Evolutionary conservation across 176 grass and related monocot species (phyloP), one percentile per base, ranked within the genome.

Genomic region (Oryza rufipogon): DNA sequence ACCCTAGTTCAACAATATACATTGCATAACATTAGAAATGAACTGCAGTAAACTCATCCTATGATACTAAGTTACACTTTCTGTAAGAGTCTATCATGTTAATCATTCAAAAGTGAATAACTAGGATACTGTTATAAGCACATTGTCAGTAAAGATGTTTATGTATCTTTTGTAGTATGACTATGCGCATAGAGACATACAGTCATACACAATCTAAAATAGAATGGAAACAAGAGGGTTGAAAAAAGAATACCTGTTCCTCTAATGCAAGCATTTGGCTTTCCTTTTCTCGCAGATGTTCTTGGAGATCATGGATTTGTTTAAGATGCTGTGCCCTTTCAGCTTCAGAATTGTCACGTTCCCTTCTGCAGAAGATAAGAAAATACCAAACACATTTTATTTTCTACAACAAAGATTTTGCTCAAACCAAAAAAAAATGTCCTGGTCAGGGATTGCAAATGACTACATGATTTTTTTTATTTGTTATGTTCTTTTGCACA

Each of bases 291-390:
- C 79, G 83, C 42, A 94, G 68, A 76, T 84, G 91, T 86, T 98
- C 91, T 88, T 99, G 93, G 25, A 99, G 84, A 64, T 99, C 96
- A 87, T 81, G 91, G 64, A 99, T 94, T 83, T 99, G 89, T 71
- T 92, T 94, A 86, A 99, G 78, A 87, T 94, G 88, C 46, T 99
- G 96, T 4, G 86, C 84, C 79, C 96, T 96, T 93, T 99, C 96
- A 33, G 88, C 91, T 90, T 99, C 96, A 49, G 84, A 79, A 79
- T 94, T 96, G 74, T 99, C 96, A 66, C 87, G 89, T 80, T 99
- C 96, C 81, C 93, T 96, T 93, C 96, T 99, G 84, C 77, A 91
- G 74, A 36, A 90, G 84, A 77, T 44, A 54, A 75, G 25, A 87
- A 80, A 75, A 33, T 25, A 82, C 46, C 4, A 15, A 20, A 33